Conservation (phyloP, 306 rosid species). For the Vigna nakashimae region DNA sequence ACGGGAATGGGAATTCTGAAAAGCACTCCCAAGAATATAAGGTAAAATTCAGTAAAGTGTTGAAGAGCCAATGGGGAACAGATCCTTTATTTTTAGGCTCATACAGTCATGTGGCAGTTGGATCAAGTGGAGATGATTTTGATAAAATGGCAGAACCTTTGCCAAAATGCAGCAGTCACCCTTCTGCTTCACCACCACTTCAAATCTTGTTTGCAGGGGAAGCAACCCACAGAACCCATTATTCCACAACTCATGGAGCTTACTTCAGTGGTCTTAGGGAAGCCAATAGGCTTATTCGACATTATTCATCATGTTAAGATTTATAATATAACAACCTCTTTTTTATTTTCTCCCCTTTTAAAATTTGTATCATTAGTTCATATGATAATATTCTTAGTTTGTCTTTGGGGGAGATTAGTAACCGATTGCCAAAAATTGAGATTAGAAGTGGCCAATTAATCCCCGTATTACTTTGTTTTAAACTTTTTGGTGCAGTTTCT, state of each 20-base stretch:
- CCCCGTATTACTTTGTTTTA: constrained; percentile 37
- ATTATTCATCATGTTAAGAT: constrained; percentile 69
- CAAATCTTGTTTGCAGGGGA: constrained; percentile 97
- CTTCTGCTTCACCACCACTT: constrained; percentile 58
- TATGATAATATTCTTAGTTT: constrained; percentile 59
- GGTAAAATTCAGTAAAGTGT: constrained; percentile 59
- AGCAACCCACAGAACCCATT: constrained; percentile 96
- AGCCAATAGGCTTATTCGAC: constrained; percentile 90
- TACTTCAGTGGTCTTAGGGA: constrained; percentile 96
- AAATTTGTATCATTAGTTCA: constrained; percentile 46
- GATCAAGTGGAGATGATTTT: constrained; percentile 87
- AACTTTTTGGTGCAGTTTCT: constrained; percentile 47
- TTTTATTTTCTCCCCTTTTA: constrained; percentile 27
- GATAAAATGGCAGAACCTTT: constrained; percentile 91
- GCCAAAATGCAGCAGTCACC: constrained; percentile 53
- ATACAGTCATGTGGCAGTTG: constrained; percentile 81
- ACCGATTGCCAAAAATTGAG: constrained; percentile 34
- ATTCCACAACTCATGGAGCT: constrained; percentile 99
- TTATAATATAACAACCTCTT: constrained; percentile 38
- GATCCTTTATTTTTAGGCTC: constrained; percentile 92
- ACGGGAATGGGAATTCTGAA: constrained; percentile 50
- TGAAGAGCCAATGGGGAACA: constrained; percentile 80
- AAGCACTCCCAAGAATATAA: constrained; percentile 31
- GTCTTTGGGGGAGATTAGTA: constrained; percentile 49
- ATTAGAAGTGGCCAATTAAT: constrained; percentile 40